Evolutionary conservation across 441 rosid species (phyloP).

Genomic region (Eutrema salsugineum): DNA sequence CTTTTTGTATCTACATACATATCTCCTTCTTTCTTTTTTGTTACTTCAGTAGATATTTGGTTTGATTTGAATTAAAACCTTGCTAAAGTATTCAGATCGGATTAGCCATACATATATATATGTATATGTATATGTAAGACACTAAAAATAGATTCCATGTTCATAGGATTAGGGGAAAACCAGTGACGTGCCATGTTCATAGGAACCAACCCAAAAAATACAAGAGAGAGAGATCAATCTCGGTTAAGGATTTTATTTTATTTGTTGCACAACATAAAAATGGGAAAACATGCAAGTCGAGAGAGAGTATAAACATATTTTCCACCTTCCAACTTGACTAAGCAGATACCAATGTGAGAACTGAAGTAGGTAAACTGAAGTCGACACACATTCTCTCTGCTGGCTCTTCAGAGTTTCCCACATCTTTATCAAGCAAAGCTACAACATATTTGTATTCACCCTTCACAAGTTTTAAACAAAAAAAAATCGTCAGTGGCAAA

Average conservation of each 20-base stretch:
- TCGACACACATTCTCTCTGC: conserved; percentile 7
- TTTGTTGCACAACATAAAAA: not conserved
- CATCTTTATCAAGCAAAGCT: not conserved
- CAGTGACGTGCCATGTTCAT: not conserved
- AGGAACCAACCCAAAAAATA: not conserved
- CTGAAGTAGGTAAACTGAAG: conserved; percentile 9
- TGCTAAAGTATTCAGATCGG: not conserved
- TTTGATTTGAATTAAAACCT: too few relatives aligned
- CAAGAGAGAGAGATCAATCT: not conserved
- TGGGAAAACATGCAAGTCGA: not conserved
- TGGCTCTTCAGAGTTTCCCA: not conserved
- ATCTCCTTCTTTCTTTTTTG: too few relatives aligned
- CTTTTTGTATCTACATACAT: too few relatives aligned
- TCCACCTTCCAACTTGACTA: not conserved
- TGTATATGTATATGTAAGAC: too few relatives aligned
- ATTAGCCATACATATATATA: not conserved
- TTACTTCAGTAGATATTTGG: too few relatives aligned
- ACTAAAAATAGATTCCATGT: too few relatives aligned
- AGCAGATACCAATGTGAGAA: not conserved
- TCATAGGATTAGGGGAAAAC: too few relatives aligned
- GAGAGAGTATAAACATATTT: not conserved
- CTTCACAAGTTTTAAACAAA: not conserved
- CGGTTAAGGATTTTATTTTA: not conserved
- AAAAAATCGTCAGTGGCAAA: not conserved
- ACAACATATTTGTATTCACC: not conserved